Conservation (phyloP, 1,139 yeast species). For the Hyphopichia pseudoburtonii region DNA sequence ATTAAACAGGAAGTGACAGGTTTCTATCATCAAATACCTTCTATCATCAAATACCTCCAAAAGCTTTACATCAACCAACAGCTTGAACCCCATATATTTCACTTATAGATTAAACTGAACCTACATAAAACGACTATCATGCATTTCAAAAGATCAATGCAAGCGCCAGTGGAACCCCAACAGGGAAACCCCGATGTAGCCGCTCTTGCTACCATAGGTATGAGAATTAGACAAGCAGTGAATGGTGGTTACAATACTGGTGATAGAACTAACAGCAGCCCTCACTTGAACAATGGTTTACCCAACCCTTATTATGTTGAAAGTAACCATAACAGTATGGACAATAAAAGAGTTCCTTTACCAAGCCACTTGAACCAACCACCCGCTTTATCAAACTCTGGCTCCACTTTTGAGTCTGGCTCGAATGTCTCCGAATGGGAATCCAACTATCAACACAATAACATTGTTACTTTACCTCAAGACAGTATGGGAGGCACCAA, state of each 20-base stretch:
- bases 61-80: no score
- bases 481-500: constrained; percentile 19
- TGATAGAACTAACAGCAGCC: constrained; percentile 6
- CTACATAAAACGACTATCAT: neutral
- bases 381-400: constrained; percentile 37
- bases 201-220: constrained; percentile 56
- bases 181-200: constrained; percentile 20
- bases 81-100: no score
- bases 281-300: constrained; percentile 1
- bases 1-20: no score
- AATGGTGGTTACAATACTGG: constrained; percentile 56
- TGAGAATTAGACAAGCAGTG: constrained; percentile 69
- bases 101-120: neutral
- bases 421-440: constrained; percentile 55
- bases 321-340: neutral
- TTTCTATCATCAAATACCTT: no score
- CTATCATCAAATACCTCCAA: no score
- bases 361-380: constrained; percentile 46
- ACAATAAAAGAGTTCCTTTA: constrained; percentile 47
- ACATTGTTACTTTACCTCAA: constrained; percentile 35
- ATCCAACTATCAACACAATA: constrained; percentile 9
- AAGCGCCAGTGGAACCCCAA: constrained; percentile 9
- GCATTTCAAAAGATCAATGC: constrained; percentile 21
- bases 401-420: constrained; percentile 43
- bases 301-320: constrained; percentile 2